phyloP scores from a whole-genome alignment of 768 basidiomycete species.

The Termitomyces sp. region DNA sequence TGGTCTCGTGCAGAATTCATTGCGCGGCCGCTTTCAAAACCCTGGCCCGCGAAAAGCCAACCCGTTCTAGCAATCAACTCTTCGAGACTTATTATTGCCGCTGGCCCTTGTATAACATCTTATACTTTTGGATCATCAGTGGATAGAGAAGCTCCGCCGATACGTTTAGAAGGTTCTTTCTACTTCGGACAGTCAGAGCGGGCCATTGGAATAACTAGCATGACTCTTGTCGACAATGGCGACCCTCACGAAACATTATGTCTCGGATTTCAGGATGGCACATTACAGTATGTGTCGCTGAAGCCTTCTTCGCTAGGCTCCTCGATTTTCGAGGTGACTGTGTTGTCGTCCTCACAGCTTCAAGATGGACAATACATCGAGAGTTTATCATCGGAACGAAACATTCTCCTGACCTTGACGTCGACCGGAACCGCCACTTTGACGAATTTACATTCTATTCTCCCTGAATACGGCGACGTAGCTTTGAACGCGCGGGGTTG shows the following conservation, averaged over 20 bases:
- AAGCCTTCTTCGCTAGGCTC: slow-evolving; percentile 16
- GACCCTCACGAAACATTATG: slow-evolving; percentile 43
- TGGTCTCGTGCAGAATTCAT: slow-evolving; percentile 54
- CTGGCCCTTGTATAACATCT: slow-evolving; percentile 54
- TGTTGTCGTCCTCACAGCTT: slow-evolving; percentile 14
- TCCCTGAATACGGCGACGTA: slow-evolving; percentile 27
- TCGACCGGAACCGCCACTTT: slow-evolving; percentile 46
- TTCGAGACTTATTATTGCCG: slow-evolving; percentile 58
- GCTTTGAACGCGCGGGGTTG: slow-evolving; percentile 57
- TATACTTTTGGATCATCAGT: slow-evolving; percentile 43
- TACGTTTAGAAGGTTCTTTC: slow-evolving; percentile 46
- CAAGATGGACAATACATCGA: slow-evolving; percentile 51
- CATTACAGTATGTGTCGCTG: slow-evolving; percentile 42
- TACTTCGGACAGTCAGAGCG: slow-evolving; percentile 31
- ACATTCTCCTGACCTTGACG: slow-evolving; percentile 54
- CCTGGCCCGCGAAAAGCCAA: slow-evolving; percentile 55
- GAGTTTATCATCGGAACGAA: slow-evolving; percentile 46
- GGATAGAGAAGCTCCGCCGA: slow-evolving; percentile 34
- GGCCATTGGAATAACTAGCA: slow-evolving; percentile 50
- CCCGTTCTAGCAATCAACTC: slow-evolving; percentile 54
- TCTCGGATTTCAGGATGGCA: slow-evolving; percentile 60
- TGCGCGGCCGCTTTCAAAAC: slow-evolving; percentile 59
- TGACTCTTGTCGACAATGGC: slow-evolving; percentile 46
- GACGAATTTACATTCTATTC: slow-evolving; percentile 21
- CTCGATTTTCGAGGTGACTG: slow-evolving; percentile 15